These are phyloP conservation scores for Hylodesmum podocarpum DNA, from an alignment of 306 rosid species.

Conservation along the genomic window DNA sequence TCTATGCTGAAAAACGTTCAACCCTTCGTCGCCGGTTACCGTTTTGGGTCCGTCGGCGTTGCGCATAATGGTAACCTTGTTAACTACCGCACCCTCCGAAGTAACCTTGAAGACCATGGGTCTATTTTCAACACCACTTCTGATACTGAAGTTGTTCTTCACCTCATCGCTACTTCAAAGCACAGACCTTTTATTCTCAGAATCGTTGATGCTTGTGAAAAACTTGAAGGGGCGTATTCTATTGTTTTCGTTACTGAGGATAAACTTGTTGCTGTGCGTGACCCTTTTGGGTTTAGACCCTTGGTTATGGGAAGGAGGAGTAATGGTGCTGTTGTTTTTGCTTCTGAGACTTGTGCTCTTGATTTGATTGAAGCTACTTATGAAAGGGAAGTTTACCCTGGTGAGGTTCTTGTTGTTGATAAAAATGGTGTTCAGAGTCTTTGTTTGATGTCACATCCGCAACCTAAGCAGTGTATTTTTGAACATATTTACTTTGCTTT, in stretches of 20 bases:
- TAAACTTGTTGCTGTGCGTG: conserved; percentile 86
- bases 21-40: conserved; percentile 91
- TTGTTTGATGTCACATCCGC: conserved; percentile 85
- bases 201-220: conserved; percentile 91
- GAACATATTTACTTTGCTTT: conserved; percentile 94
- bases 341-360: conserved; percentile 96
- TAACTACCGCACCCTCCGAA: conserved; percentile 61
- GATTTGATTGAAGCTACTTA: conserved; percentile 95
- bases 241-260: conserved; percentile 84
- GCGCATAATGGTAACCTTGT: conserved; percentile 95
- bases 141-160: conserved; percentile 95
- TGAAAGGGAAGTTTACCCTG: conserved; percentile 88
- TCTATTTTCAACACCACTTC: conserved; percentile 90
- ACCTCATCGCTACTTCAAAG: conserved; percentile 84
- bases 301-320: conserved; percentile 93
- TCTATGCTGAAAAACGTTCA: conserved; percentile 96
- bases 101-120: conserved; percentile 73
- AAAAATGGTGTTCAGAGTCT: conserved; percentile 76
- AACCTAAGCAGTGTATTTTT: conserved; percentile 81
- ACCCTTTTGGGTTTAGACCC: conserved; percentile 84
- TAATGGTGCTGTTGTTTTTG: conserved; percentile 92
- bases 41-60: conserved; percentile 93
- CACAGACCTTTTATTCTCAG: conserved; percentile 76
- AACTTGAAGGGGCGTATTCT: conserved; percentile 85
- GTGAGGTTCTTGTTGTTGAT: conserved; percentile 89